These are phyloP conservation scores for Raddia guianensis DNA, from an alignment of 176 grass and related monocot species.

Conservation along the genomic window DNA sequence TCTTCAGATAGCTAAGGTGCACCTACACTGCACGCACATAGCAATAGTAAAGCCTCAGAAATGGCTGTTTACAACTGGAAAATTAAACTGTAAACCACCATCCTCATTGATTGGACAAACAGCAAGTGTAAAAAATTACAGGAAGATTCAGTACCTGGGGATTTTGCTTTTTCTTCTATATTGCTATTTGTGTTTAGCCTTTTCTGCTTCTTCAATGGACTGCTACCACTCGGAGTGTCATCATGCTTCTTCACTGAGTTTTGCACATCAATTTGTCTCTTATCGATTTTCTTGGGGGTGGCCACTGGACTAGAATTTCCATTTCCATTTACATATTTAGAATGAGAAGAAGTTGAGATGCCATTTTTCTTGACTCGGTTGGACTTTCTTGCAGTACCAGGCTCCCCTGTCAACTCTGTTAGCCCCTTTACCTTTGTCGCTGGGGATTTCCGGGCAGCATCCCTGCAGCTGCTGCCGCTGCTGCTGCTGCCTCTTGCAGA, in stretches of 20 bases:
- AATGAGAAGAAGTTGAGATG: constrained; percentile 16
- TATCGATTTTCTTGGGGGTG: constrained; percentile 5
- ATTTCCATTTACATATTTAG: constrained; percentile 33
- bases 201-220: constrained; percentile 43
- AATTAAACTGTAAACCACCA: background rate
- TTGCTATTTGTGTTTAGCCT: constrained; percentile 44
- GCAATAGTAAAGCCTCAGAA: constrained; percentile 7
- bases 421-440: constrained; percentile 30
- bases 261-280: constrained; percentile 32
- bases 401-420: background rate
- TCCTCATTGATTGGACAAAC: constrained; percentile 1
- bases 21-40: background rate
- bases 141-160: constrained; percentile 37
- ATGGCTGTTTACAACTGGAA: constrained; percentile 16
- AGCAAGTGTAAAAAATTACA: background rate
- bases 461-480: constrained; percentile 8
- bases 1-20: constrained; percentile 4
- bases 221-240: background rate
- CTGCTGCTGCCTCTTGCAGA: constrained; percentile 18
- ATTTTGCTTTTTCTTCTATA: constrained; percentile 13
- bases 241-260: background rate
- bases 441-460: constrained; percentile 17
- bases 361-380: constrained; percentile 15
- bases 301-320: background rate
- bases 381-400: constrained; percentile 23